These are phyloP conservation scores for Pulveroboletus sp. DNA, from an alignment of 768 basidiomycete species.

Conservation along the genomic window DNA sequence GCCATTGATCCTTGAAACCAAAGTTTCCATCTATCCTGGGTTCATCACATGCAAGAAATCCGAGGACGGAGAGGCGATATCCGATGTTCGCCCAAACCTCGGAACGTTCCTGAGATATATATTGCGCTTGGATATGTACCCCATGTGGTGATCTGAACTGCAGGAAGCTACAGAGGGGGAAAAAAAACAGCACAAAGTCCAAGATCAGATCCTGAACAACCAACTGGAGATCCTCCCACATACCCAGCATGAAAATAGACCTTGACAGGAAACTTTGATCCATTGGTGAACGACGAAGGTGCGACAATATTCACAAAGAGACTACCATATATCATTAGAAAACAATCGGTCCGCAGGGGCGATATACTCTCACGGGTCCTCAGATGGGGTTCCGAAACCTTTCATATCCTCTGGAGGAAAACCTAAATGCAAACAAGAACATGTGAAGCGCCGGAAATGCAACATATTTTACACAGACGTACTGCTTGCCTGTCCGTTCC, in stretches of 20 bases:
- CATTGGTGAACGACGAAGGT: constrained; percentile 43
- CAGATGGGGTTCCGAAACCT: constrained; percentile 62
- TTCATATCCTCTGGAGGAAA: constrained; percentile 50
- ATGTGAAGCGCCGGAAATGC: too few species aligned
- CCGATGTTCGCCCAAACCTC: constrained; percentile 77
- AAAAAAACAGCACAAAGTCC: too few species aligned
- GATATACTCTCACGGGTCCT: constrained; percentile 53
- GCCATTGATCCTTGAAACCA: constrained; percentile 82
- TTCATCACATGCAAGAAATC: constrained; percentile 65
- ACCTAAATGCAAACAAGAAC: constrained; percentile 4
- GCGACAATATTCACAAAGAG: constrained; percentile 62
- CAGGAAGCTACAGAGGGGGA: constrained; percentile 59
- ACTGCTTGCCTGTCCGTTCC: constrained; percentile 62
- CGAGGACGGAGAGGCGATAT: constrained; percentile 71
- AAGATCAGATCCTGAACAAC: not conserved
- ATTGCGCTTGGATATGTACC: constrained; percentile 60
- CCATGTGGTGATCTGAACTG: constrained; percentile 76
- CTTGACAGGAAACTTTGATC: constrained; percentile 57
- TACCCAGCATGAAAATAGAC: constrained; percentile 80
- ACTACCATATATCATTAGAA: constrained; percentile 29
- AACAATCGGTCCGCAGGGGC: not conserved
- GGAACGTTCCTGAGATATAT: constrained; percentile 55
- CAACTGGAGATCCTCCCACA: constrained; percentile 7
- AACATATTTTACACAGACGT: not conserved
- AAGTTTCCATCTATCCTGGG: constrained; percentile 67